Conservation (phyloP, 345 rosid genomes). For the Gossypium thurberi region DNA sequence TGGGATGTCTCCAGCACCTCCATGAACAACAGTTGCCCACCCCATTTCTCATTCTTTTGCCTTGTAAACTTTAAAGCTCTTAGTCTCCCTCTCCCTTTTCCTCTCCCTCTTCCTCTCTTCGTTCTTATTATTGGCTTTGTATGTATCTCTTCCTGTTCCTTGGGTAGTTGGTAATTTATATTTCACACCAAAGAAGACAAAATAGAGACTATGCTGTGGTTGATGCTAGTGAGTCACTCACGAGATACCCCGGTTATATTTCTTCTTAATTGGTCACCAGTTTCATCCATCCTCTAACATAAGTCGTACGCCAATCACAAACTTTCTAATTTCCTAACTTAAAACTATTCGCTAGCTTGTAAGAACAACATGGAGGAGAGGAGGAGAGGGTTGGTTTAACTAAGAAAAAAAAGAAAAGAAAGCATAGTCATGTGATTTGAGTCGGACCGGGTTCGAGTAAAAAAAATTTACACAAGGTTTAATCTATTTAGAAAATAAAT, state of each 20-base stretch:
- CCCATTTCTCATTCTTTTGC: constrained; percentile 31
- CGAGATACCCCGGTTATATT: not conserved
- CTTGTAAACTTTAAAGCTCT: too few relatives aligned
- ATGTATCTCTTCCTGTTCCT: not conserved
- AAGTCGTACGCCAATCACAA: not conserved
- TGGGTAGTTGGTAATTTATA: not conserved
- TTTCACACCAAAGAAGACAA: not conserved
- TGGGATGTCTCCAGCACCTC: constrained; percentile 79
- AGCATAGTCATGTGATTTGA: too few relatives aligned
- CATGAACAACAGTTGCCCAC: constrained; percentile 93
- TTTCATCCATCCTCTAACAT: not conserved
- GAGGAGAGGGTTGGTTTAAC: too few relatives aligned
- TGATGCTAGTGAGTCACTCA: too few relatives aligned
- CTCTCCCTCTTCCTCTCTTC: not conserved
- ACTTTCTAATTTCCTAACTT: not conserved
- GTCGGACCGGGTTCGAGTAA: too few relatives aligned
- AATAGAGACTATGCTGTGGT: not conserved
- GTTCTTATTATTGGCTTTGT: not conserved
- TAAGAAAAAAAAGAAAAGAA: too few relatives aligned
- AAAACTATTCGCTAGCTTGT: too few relatives aligned
- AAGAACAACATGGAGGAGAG: too few relatives aligned
- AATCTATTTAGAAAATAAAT: too few relatives aligned
- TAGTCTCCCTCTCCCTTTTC: not conserved
- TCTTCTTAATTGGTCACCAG: not conserved
- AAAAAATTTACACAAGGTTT: too few relatives aligned